Evolutionary conservation across 352 stramenopile species (phyloP).

Genomic region (Phytophthora quininea): DNA sequence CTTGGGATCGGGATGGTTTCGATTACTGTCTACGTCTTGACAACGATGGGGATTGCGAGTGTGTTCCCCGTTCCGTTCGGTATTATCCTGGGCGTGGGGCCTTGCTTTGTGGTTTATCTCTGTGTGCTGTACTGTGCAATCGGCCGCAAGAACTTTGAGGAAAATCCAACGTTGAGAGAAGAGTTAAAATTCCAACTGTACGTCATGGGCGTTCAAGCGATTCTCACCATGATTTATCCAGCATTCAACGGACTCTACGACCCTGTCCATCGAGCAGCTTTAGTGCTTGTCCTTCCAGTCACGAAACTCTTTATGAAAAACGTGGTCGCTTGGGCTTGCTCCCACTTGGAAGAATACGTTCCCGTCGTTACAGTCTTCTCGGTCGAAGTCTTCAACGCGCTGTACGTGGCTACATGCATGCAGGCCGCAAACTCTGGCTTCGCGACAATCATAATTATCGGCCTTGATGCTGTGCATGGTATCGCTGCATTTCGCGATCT

Average conservation of each 20-base stretch:
- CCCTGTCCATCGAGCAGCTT: conserved; percentile 1
- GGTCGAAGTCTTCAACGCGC: conserved; percentile 41
- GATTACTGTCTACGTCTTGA: conserved; percentile 18
- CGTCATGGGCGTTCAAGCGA: conserved; percentile 14
- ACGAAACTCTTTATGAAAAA: conserved; percentile 34
- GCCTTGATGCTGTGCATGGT: conserved; percentile 23
- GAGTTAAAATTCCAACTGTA: conserved; percentile 23
- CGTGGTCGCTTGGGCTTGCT: conserved; percentile 19
- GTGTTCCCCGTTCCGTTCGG: conserved; percentile 46
- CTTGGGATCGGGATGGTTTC: conserved; percentile 7
- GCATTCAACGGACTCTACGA: conserved; percentile 21
- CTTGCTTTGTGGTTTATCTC: conserved; percentile 16
- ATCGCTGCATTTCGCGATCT: conserved; percentile 7
- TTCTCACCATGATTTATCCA: conserved; percentile 26
- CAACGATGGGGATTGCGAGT: conserved; percentile 18
- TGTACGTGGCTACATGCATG: conserved; percentile 38
- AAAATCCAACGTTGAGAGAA: conserved; percentile 2
- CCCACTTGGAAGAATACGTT: conserved; percentile 32
- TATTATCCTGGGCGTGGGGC: conserved; percentile 21
- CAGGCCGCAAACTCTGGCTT: conserved; percentile 26
- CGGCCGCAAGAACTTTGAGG: conserved; percentile 11
- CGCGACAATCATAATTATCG: conserved; percentile 26
- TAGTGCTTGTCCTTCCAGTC: conserved; percentile 22
- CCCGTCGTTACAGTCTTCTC: conserved; percentile 35
- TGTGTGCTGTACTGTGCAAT: conserved; percentile 14